Conservation (phyloP, 2,329 filamentous ascomycete species). For the Lecanicillium sp. region DNA sequence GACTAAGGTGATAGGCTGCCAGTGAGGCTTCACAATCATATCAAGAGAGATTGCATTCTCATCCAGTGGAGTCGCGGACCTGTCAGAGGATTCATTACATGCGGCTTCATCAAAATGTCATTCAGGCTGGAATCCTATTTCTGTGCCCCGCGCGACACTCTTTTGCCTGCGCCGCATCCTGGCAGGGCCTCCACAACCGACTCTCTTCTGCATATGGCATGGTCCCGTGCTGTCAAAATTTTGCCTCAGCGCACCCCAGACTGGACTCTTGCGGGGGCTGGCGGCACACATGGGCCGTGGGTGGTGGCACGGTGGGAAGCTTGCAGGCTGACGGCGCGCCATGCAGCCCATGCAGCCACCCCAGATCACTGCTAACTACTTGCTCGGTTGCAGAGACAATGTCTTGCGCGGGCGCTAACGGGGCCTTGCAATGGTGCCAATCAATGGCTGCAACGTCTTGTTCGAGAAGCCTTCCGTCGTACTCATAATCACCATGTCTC, state of each 20-base stretch:
- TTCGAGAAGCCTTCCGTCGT: not conserved
- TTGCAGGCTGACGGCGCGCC: not conserved
- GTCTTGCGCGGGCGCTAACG: not conserved
- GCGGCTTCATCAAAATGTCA: too few relatives aligned
- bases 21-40: too few relatives aligned
- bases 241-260: conserved; percentile 6
- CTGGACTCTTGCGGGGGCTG: conserved; percentile 4
- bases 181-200: conserved; percentile 3
- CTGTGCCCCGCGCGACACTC: too few relatives aligned
- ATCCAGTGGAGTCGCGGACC: too few relatives aligned
- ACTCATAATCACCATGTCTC: too few relatives aligned
- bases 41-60: too few relatives aligned
- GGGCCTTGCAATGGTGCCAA: not conserved
- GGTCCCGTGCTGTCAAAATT: conserved; percentile 12
- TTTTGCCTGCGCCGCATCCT: not conserved
- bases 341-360: conserved; percentile 6
- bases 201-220: not conserved
- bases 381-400: not conserved
- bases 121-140: too few relatives aligned
- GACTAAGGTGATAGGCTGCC: too few relatives aligned
- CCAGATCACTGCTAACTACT: conserved; percentile 3
- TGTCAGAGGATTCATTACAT: too few relatives aligned
- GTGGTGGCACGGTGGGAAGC: not conserved
- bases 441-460: not conserved
- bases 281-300: not conserved